phyloP scores from a whole-genome alignment of 306 rosid genomes.

The Adenanthera pavonina region DNA sequence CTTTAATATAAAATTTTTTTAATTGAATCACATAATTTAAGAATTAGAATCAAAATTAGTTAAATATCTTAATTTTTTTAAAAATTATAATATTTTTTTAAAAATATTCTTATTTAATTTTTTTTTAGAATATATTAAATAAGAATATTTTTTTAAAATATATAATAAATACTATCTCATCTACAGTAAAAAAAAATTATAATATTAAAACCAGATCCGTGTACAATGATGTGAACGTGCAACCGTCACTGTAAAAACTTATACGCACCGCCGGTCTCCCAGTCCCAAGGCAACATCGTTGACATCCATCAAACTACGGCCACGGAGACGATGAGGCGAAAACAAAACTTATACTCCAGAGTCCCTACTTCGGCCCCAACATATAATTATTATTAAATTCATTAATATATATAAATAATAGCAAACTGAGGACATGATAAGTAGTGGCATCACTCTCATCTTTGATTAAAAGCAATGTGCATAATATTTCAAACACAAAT shows the following conservation, averaged over 20 bases:
- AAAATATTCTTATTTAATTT: too few relatives aligned
- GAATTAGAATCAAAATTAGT: too few relatives aligned
- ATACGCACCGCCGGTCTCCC: not conserved
- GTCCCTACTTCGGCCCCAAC: not conserved
- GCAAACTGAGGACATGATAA: not conserved
- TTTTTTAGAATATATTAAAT: too few relatives aligned
- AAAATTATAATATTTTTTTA: too few relatives aligned
- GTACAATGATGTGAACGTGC: not conserved
- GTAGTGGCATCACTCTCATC: not conserved
- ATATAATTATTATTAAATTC: not conserved
- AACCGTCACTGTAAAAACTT: not conserved
- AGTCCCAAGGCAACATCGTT: not conserved
- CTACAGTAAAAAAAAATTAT: too few relatives aligned
- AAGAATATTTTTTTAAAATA: too few relatives aligned
- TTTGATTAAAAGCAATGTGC: not conserved
- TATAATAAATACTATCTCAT: too few relatives aligned
- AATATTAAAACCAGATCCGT: too few relatives aligned
- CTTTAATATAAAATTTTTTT: too few relatives aligned
- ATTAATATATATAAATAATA: constrained; percentile 6
- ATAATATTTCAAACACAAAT: not conserved
- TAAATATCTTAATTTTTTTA: too few relatives aligned
- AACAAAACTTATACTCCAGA: not conserved
- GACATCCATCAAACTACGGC: not conserved
- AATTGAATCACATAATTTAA: too few relatives aligned
- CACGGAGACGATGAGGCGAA: not conserved